Percentiles rank a stretch among this genome's conserved stretches.
phyloP scores from a whole-genome alignment of 2,329 filamentous ascomycete genomes.

The Ophiostoma pallidulum region DNA sequence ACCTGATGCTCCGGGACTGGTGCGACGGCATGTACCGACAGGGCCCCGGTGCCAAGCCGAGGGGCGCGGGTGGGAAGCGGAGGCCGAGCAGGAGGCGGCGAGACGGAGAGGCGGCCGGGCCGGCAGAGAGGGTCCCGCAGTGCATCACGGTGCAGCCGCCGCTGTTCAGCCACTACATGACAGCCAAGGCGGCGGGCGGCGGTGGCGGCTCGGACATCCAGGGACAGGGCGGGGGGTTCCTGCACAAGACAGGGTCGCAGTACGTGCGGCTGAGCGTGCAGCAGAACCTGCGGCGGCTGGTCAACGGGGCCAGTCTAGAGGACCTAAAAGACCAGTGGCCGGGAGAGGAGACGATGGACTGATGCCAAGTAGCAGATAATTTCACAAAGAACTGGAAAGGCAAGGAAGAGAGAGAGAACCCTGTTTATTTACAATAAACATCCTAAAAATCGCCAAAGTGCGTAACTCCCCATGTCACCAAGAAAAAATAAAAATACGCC shows the following conservation, averaged over 20 bases:
- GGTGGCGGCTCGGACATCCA: slow-evolving; percentile 24
- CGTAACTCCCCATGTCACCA: no score
- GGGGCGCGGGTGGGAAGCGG: neutral
- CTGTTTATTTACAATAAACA: neutral
- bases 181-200: slow-evolving; percentile 18
- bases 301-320: slow-evolving; percentile 11
- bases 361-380: no score
- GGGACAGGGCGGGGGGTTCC: slow-evolving; percentile 21
- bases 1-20: slow-evolving; percentile 37
- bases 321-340: slow-evolving; percentile 21
- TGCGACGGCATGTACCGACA: slow-evolving; percentile 29
- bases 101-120: no score
- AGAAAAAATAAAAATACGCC: no score
- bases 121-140: slow-evolving; percentile 6
- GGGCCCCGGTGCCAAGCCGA: neutral
- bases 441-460: neutral
- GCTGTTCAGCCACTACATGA: slow-evolving; percentile 22
- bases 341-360: neutral
- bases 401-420: no score
- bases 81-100: neutral
- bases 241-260: slow-evolving; percentile 20
- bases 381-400: no score
- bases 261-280: slow-evolving; percentile 22
- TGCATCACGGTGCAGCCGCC: slow-evolving; percentile 25
- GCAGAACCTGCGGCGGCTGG: slow-evolving; percentile 21